Conservation (phyloP, 148 eudicot species). For the Polygonum aviculare region DNA sequence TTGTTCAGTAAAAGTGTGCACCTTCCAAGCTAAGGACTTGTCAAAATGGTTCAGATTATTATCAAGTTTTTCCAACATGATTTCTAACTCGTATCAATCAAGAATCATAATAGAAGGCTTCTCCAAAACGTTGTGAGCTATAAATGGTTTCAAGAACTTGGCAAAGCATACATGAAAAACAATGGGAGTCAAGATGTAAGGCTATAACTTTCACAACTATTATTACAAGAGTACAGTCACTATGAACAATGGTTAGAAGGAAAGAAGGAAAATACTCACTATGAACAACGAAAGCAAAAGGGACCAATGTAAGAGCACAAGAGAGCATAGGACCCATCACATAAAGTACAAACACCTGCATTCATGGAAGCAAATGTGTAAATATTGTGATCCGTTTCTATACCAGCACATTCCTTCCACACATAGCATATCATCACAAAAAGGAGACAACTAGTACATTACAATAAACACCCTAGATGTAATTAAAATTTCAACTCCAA, state of each 20-base stretch:
- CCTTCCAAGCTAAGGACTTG: neutral
- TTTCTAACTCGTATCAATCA: neutral
- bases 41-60: neutral
- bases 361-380: no score
- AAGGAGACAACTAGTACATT: no score
- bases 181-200: neutral
- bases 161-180: neutral
- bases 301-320: constrained; percentile 45
- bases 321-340: no score
- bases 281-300: constrained; percentile 79
- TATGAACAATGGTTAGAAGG: neutral
- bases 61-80: neutral
- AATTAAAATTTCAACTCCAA: no score
- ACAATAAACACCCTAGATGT: no score
- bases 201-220: neutral
- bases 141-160: neutral
- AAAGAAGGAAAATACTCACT: constrained; percentile 36
- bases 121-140: neutral
- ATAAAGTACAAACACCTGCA: no score
- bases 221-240: neutral
- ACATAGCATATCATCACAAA: no score
- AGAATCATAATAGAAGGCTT: neutral
- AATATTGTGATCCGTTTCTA: no score
- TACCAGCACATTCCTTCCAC: no score
- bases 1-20: neutral